Conservation (phyloP, 495 filamentous ascomycete species). For the Podospora pseudocomata region DNA sequence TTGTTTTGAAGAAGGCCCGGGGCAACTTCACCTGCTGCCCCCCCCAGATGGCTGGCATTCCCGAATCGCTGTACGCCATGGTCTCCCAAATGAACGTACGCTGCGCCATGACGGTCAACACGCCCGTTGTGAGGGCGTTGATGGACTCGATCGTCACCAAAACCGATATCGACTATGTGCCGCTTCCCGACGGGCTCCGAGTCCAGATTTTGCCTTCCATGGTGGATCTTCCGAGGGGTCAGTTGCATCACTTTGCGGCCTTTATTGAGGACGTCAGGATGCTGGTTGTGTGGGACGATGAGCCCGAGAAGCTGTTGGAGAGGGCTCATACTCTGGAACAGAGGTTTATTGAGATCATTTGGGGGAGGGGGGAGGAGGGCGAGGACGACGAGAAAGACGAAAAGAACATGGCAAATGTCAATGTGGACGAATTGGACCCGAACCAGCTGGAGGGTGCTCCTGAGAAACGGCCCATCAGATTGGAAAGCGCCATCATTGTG, state of each 20-base stretch:
- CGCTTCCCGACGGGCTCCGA: conserved; percentile 53
- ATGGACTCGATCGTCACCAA: conserved; percentile 25
- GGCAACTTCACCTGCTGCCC: conserved; percentile 55
- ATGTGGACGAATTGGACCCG: conserved; percentile 14
- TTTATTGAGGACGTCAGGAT: conserved; percentile 56
- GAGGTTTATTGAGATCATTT: conserved; percentile 54
- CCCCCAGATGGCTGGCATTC: conserved; percentile 46
- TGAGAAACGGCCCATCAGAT: conserved; percentile 41
- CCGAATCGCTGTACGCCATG: conserved; percentile 48
- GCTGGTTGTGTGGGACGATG: conserved; percentile 65
- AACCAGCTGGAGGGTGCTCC: conserved; percentile 32
- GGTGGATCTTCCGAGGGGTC: conserved; percentile 49
- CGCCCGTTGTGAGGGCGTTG: conserved; percentile 30
- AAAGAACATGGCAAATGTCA: conserved; percentile 26
- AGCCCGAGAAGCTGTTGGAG: conserved; percentile 51
- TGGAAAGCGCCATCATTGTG: conserved; percentile 52
- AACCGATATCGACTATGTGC: conserved; percentile 46
- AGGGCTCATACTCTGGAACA: conserved; percentile 49
- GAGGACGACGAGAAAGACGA: conserved; percentile 38
- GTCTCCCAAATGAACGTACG: conserved; percentile 55
- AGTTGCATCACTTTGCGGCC: conserved; percentile 66
- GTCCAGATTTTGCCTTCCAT: conserved; percentile 59
- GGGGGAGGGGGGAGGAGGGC: conserved; percentile 42
- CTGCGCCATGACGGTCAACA: conserved; percentile 33
- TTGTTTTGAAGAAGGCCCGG: conserved; percentile 55